phyloP scores from a whole-genome alignment of 495 filamentous ascomycete genomes.

The Margaritispora aquatica region DNA sequence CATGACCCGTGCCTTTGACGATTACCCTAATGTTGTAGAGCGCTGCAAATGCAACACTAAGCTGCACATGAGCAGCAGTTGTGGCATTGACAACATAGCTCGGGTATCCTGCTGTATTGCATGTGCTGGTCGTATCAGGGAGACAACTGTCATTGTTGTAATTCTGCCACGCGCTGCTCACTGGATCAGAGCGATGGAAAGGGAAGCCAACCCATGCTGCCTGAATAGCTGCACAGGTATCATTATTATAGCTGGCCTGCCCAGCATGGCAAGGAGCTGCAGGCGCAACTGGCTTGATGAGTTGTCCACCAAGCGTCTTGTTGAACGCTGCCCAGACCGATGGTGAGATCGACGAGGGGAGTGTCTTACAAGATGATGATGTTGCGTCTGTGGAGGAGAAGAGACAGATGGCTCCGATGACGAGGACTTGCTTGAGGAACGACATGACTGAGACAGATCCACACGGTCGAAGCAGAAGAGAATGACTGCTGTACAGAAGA shows the following conservation, averaged over 20 bases:
- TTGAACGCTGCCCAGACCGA: neutral
- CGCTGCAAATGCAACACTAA: slow-evolving; percentile 36
- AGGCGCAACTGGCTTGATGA: neutral
- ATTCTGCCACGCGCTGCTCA: neutral
- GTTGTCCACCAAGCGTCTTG: neutral
- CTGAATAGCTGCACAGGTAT: neutral
- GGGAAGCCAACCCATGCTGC: neutral
- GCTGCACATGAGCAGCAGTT: slow-evolving; percentile 31
- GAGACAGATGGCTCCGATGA: neutral
- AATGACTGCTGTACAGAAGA: neutral
- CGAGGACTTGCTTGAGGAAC: neutral
- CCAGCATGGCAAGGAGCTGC: neutral
- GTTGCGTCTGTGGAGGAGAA: neutral
- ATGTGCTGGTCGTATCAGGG: neutral
- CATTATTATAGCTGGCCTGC: neutral
- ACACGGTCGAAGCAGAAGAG: neutral
- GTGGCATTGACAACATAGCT: slow-evolving; percentile 40
- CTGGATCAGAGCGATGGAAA: neutral
- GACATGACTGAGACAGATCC: neutral
- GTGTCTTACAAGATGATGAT: neutral
- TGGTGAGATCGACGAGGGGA: neutral
- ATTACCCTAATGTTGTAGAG: slow-evolving; percentile 51
- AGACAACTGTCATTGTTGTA: slow-evolving; percentile 9
- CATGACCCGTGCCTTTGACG: slow-evolving; percentile 59
- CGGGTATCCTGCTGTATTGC: slow-evolving; percentile 34